Evolutionary conservation across 2,329 filamentous ascomycete genomes (phyloP).

Genomic region (Botrytis elliptica): DNA sequence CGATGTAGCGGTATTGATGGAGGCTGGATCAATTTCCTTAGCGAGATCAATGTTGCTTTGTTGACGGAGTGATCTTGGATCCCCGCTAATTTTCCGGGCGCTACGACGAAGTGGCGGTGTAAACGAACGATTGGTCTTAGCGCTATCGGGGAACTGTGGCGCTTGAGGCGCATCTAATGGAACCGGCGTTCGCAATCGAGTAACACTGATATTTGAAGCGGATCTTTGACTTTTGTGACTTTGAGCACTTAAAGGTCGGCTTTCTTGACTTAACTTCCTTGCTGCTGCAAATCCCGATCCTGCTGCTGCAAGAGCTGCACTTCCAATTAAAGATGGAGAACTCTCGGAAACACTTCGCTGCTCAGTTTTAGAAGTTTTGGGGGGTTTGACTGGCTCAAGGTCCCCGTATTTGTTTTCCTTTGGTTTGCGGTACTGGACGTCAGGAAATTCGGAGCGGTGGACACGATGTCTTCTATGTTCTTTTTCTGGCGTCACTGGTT

Average conservation of each 20-base stretch:
- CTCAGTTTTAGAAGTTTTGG: conserved; percentile 31
- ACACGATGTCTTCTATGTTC: conserved; percentile 30
- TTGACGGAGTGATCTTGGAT: conserved; percentile 69
- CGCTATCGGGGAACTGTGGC: conserved; percentile 61
- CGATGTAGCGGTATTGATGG: conserved; percentile 41
- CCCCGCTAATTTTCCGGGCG: conserved; percentile 67
- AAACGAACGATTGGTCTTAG: conserved; percentile 52
- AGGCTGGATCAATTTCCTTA: conserved; percentile 47
- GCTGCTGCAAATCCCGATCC: conserved; percentile 36
- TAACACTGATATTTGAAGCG: conserved; percentile 33
- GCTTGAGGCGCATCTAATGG: conserved; percentile 31
- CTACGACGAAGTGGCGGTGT: conserved; percentile 71
- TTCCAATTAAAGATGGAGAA: conserved; percentile 28
- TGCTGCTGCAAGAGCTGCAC: conserved; percentile 32
- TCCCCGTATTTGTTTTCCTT: conserved; percentile 36
- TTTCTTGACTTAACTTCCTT: conserved; percentile 36
- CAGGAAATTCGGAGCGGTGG: conserved; percentile 32
- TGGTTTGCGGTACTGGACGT: conserved; percentile 26
- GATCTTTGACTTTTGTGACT: conserved; percentile 32
- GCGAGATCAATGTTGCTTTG: conserved; percentile 45
- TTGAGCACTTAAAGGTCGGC: conserved; percentile 34
- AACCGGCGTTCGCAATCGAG: conserved; percentile 38
- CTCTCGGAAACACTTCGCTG: conserved; percentile 31
- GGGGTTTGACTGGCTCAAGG: conserved; percentile 29
- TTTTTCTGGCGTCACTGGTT: conserved; percentile 21